Base-by-base conservation (phyloP, 2,329 filamentous ascomycete species). In the Pseudogymnoascus pannorum region DNA sequence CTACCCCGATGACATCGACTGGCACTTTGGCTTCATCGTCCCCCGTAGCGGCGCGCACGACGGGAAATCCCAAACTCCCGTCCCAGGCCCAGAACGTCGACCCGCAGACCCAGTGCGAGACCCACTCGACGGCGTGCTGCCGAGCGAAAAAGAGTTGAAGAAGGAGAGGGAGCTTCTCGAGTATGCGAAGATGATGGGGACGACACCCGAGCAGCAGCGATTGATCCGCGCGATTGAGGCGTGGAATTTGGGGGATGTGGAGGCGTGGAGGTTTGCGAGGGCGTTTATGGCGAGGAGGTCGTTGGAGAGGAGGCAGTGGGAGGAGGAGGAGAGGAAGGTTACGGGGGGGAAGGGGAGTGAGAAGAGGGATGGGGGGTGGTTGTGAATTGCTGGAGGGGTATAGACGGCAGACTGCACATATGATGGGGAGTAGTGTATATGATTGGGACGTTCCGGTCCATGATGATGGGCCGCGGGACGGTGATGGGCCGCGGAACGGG, bases 1-100 rank as follows among this genome's bases (percentile, higher is more conserved):
- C 1, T 75, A 78, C 5, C 73, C 76, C 1, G 73, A 81, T n/a
- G 88, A 94, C 66, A 77, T 96, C 2, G 88, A 93, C 70, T 97
- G 92, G 91, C 83, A 88, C 67, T 91, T 97, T 71, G 94, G 93
- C 60, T 97, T 97, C 74, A 78, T 80, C 12, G 80, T 97, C 8
- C 90, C 92, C 1, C 79, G 80, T 54, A 75, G 78, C 18, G 75
- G 77, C 9, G 77, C 81, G 3, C 74, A 79, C 40, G 77, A 79
- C 26, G 81, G 79, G 54, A 81, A 81, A 64, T 82, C 81, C 12
- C 77, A 81, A 66, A 81, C 83, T 1, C 82, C 84, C 0, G 79
- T 83, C 5, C 81, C 83, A 0, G 80, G 81, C 1, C 81, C 83
- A 1, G 81, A 87, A 68, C 78, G 80, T 48, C 76, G 80, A 61